Conservation (phyloP, 495 filamentous ascomycete genomes). For the Daldinia concentrica region DNA sequence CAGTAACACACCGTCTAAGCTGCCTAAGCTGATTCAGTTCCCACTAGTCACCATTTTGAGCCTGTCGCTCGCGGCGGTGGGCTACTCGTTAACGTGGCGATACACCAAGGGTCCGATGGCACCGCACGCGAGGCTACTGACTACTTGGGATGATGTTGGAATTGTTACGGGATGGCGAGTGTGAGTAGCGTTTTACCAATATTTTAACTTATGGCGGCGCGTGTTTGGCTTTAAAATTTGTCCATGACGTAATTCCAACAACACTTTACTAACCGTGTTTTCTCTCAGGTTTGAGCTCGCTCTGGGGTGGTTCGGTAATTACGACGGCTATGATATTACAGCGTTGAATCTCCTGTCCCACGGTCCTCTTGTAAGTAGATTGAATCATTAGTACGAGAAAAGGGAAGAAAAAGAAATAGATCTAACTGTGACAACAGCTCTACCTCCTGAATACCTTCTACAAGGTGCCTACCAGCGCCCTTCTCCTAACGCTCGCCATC, state of each 20-base stretch:
- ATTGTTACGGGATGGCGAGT: slow-evolving; percentile 71
- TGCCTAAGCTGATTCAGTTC: slow-evolving; percentile 68
- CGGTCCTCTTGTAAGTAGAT: slow-evolving; percentile 67
- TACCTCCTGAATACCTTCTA: slow-evolving; percentile 81
- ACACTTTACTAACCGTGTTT: slow-evolving; percentile 18
- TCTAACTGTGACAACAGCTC: slow-evolving; percentile 53
- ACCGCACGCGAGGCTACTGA: slow-evolving; percentile 66
- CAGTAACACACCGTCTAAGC: slow-evolving; percentile 42
- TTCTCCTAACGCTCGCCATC: slow-evolving; percentile 65
- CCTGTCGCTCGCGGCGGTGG: slow-evolving; percentile 64
- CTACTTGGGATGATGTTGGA: slow-evolving; percentile 68
- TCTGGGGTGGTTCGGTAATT: slow-evolving; percentile 73
- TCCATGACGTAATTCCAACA: slow-evolving; percentile 43
- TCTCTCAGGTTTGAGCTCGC: slow-evolving; percentile 68
- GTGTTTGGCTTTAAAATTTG: slow-evolving; percentile 3
- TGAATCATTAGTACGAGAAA: neutral
- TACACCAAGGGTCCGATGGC: slow-evolving; percentile 66
- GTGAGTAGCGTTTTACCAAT: slow-evolving; percentile 48
- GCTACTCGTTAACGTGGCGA: slow-evolving; percentile 63
- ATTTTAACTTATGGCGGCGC: neutral
- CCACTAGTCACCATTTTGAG: slow-evolving; percentile 70
- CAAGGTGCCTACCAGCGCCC: slow-evolving; percentile 65
- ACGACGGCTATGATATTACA: slow-evolving; percentile 76
- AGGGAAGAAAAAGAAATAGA: too few relatives aligned
- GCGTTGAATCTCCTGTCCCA: slow-evolving; percentile 74